Conservation (phyloP, 805 yeast species). For the Brettanomyces bruxellensis region DNA sequence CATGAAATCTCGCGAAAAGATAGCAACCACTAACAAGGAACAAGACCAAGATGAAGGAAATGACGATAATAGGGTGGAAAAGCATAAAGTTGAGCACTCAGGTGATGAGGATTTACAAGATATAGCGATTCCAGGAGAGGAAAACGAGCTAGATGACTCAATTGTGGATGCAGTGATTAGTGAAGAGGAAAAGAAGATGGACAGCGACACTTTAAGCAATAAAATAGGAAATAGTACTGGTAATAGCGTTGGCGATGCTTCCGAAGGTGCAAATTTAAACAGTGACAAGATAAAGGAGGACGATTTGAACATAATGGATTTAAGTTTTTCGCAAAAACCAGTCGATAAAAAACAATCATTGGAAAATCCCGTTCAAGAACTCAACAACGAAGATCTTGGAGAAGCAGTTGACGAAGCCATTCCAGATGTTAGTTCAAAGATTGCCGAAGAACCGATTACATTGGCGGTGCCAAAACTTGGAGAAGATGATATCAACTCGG, state of each 20-base stretch:
- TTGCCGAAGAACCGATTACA: conserved; percentile 17
- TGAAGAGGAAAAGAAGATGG: conserved; percentile 29
- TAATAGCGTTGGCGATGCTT: not conserved
- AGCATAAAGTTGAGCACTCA: not conserved
- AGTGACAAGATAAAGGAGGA: not conserved
- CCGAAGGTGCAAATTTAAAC: not conserved
- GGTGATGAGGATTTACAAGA: not conserved
- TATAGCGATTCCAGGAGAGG: conserved; percentile 24
- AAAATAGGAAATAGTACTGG: not conserved
- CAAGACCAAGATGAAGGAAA: too few species aligned
- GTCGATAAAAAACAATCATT: not conserved
- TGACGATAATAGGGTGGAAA: not conserved
- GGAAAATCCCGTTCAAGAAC: conserved; percentile 1
- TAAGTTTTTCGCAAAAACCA: conserved; percentile 6
- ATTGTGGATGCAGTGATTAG: conserved; percentile 34
- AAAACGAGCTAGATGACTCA: conserved; percentile 29
- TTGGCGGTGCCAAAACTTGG: conserved; percentile 44
- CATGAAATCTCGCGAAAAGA: not conserved
- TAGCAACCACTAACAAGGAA: not conserved
- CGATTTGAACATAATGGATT: conserved; percentile 18
- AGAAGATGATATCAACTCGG: conserved; percentile 38
- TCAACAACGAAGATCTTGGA: conserved; percentile 52
- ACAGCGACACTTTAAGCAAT: conserved; percentile 18
- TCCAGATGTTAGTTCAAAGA: conserved; percentile 11
- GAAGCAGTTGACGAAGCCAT: conserved; percentile 34